Evolutionary conservation across 495 filamentous ascomycete genomes (phyloP), one percentile per base, ranked within the genome.

Genomic region (Aspergillus campestris): DNA sequence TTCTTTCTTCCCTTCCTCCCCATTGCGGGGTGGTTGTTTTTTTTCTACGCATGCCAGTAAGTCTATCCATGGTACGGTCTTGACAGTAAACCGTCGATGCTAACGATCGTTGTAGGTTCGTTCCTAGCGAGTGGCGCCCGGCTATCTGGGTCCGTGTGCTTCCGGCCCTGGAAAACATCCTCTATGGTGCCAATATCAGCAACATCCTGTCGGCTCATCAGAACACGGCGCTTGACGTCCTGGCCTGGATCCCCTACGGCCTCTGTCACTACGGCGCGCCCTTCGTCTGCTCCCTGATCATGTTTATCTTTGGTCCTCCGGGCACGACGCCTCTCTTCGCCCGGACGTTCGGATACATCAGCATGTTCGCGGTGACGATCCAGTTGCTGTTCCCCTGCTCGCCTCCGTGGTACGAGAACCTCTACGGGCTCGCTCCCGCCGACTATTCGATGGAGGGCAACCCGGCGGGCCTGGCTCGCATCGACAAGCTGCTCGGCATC

Each of bases 181-280:
- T 97, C 40, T 97, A 97, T 60, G 91, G 91, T 40, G 88, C 88
- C 29, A 95, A 95, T 68, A 78, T 97, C 39, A 94, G 87, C 69
- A 95, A 94, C 62, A 92, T 95, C 46, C 79, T 97, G 36, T 92
- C 90, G 5, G 84, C 87, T 24, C 87, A 95, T 64, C 86, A 84
- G 38, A 80, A 83, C 66, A 77, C 82, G 8, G 69, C 88, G 38
- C 74, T 97, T 31, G 87, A 94, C 50, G 64, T 97, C 44, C 65
- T 97, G 44, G 91, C 91, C 31, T 95, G 91, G 90, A 58, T 97
- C 34, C 91, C 90, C 11, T 97, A 97, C 56, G 90, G 90, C 24
- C 64, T 95, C 34, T 82, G 83, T 46, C 90, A 97, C 60, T 95
- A 89, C 58, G 87, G 80, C 11, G 83, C 82, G 9, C 90, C 90